Base-by-base conservation (phyloP, 495 filamentous ascomycete genomes). In the Aspergillus steynii region DNA sequence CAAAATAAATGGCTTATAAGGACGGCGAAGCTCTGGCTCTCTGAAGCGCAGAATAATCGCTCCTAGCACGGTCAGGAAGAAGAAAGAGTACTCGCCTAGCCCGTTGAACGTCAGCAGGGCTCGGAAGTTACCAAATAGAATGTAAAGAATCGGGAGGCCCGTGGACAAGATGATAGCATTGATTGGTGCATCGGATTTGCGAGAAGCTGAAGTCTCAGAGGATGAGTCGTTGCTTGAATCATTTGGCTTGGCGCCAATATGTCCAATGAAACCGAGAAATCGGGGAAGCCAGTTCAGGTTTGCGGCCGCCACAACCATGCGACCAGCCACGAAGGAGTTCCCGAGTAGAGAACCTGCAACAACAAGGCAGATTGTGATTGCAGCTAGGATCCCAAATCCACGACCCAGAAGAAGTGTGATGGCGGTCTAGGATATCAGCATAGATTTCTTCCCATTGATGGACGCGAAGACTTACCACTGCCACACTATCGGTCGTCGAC, bases 41-140 rank as follows among this genome's bases (percentile, higher is more conserved):
- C 59, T 59, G 28, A 64, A 55, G n/a, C 65, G 59, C 4, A 67
- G 53, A 10, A 64, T 29, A 26, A 67, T 59, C 0, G 65, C 65
- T 5, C 61, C 65, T 15, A 67, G 45, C 9, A 67, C 62, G 0
- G 65, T 67, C 47, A 67, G 42, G 27, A 67, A 64, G 45, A 67
- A 67, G 50, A 67, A 67, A 5, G 59, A 58, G 29, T 64, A 67
- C 20, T 67, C 65, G 0, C 59, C 65, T 53, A 67, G 37, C 2
- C 65, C 65, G 28, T 64, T 67, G 56, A 67, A 67, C 0, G 65
- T 67, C 26, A 67, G 32, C 10, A 67, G 58, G 2, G 65, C 65
- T 2, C 65, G 61, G 56, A 67, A 67, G 20, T 64, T 63, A 2
- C 65, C 65, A 15, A 67, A 62, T 3, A 67, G 54, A 4, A 67